These are phyloP conservation scores for Sclerotinia trifoliorum DNA, from an alignment of 2,329 filamentous ascomycete genomes.

Conservation along the genomic window DNA sequence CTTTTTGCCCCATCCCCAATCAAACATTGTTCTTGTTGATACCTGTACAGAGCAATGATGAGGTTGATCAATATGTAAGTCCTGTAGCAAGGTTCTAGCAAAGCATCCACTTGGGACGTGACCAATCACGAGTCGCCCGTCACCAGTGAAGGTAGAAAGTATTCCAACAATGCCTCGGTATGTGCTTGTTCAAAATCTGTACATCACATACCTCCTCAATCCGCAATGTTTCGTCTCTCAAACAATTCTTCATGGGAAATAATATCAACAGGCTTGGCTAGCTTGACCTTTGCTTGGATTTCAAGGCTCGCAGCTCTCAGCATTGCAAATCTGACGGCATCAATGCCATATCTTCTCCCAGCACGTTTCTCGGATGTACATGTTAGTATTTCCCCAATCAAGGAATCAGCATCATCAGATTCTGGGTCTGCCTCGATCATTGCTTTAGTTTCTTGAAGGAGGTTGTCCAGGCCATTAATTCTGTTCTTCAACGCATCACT, in stretches of 20 bases:
- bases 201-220: slow-evolving; percentile 17
- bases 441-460: slow-evolving; percentile 43
- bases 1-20: neutral
- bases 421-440: slow-evolving; percentile 45
- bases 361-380: slow-evolving; percentile 52
- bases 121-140: neutral
- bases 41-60: neutral
- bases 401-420: slow-evolving; percentile 41
- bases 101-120: neutral
- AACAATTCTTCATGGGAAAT: slow-evolving; percentile 36
- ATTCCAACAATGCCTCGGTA: neutral
- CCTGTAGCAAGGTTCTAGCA: neutral
- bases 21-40: neutral
- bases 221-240: slow-evolving; percentile 22
- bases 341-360: slow-evolving; percentile 55
- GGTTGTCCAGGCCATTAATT: slow-evolving; percentile 42
- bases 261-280: slow-evolving; percentile 37
- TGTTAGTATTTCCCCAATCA: slow-evolving; percentile 59
- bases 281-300: slow-evolving; percentile 42
- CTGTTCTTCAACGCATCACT: slow-evolving; percentile 39
- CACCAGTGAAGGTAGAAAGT: neutral
- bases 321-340: slow-evolving; percentile 62
- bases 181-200: neutral
- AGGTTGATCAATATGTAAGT: neutral
- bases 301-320: slow-evolving; percentile 60